These are phyloP conservation scores for Coemansia aciculifera DNA, from an alignment of 192 early-diverging fungal species.

Conservation along the genomic window DNA sequence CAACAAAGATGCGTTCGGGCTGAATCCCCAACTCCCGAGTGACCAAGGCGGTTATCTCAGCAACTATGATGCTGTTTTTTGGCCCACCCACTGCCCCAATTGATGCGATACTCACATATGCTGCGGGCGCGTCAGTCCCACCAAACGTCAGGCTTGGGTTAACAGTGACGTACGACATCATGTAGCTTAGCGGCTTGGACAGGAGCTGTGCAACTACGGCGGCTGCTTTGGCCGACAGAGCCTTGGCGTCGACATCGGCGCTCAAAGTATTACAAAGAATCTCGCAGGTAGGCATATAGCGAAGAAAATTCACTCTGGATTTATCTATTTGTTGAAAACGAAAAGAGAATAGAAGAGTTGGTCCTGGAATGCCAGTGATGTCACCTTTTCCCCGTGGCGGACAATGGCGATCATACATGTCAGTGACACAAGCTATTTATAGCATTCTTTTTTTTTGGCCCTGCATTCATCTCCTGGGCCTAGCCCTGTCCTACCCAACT, in stretches of 20 bases:
- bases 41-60: constrained; percentile 17
- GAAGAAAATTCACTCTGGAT: background rate
- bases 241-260: constrained; percentile 14
- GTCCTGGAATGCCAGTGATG: background rate
- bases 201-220: constrained; percentile 23
- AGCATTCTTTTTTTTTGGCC: background rate
- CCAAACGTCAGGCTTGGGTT: constrained; percentile 24
- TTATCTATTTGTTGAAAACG: background rate
- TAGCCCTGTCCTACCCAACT: background rate
- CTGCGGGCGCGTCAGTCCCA: constrained; percentile 26
- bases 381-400: too few species aligned
- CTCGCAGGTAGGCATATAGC: constrained; percentile 21
- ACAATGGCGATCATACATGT: background rate
- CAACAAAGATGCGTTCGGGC: constrained; percentile 19
- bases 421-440: background rate
- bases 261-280: constrained; percentile 19
- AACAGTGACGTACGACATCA: constrained; percentile 17
- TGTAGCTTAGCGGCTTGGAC: constrained; percentile 28
- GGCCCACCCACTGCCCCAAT: constrained; percentile 27
- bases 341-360: background rate
- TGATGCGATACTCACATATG: constrained; percentile 18
- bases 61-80: constrained; percentile 19
- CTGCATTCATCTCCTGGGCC: background rate
- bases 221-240: constrained; percentile 20
- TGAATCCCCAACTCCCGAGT: constrained; percentile 14